These are phyloP conservation scores for Cyphellophora europaea DNA, from an alignment of 2,329 filamentous ascomycete species.

Conservation along the genomic window DNA sequence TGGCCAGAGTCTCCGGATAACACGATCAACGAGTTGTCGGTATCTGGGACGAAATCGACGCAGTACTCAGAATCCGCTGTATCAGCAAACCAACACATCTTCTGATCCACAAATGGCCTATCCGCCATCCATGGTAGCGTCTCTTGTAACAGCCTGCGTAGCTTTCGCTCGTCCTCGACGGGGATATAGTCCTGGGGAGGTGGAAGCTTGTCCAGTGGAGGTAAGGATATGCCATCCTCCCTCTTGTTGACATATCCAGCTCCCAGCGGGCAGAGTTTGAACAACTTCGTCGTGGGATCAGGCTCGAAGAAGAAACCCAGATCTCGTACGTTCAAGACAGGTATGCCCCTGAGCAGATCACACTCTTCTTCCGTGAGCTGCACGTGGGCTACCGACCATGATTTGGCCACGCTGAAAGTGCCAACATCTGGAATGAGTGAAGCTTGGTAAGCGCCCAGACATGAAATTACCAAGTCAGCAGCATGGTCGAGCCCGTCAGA, in stretches of 20 bases:
- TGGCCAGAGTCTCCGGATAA: constrained; percentile 52
- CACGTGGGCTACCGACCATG: constrained; percentile 52
- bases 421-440: constrained; percentile 41
- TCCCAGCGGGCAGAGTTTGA: constrained; percentile 53
- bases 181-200: constrained; percentile 39
- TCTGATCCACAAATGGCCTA: constrained; percentile 46
- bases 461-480: constrained; percentile 36
- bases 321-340: constrained; percentile 52
- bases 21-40: constrained; percentile 37
- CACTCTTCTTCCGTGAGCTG: constrained; percentile 48
- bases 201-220: constrained; percentile 28
- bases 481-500: constrained; percentile 23
- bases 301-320: constrained; percentile 59
- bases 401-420: constrained; percentile 44
- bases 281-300: constrained; percentile 45
- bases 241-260: constrained; percentile 46
- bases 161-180: constrained; percentile 40
- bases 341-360: constrained; percentile 45
- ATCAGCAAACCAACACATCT: constrained; percentile 57
- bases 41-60: constrained; percentile 48
- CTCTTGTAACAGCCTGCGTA: constrained; percentile 42
- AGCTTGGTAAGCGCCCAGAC: constrained; percentile 42
- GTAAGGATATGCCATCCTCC: constrained; percentile 29
- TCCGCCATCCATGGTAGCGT: constrained; percentile 45
- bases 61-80: constrained; percentile 51